Evolutionary conservation across 2,329 filamentous ascomycete species (phyloP).

Genomic region (Davidsoniella eucalypti): DNA sequence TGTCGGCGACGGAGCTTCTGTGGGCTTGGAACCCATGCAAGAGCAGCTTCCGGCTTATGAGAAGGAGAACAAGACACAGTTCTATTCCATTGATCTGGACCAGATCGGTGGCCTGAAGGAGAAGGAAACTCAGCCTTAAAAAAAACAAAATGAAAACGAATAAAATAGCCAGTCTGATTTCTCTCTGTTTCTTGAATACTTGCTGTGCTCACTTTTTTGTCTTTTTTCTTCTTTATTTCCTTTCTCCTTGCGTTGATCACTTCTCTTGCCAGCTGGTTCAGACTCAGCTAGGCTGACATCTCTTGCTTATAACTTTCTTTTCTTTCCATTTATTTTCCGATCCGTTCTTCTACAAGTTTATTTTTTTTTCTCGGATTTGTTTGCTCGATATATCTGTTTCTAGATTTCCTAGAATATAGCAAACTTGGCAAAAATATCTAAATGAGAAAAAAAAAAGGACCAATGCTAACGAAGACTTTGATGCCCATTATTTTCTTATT

Average conservation of each 20-base stretch:
- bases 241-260: background rate
- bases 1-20: conserved; percentile 61
- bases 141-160: background rate
- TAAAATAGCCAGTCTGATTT: background rate
- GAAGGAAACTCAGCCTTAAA: conserved; percentile 40
- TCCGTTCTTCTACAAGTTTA: background rate
- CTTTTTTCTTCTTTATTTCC: background rate
- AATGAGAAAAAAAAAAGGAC: too few species aligned
- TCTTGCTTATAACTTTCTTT: background rate
- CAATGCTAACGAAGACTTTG: too few species aligned
- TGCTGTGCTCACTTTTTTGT: conserved; percentile 1
- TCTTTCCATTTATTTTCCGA: background rate
- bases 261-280: background rate
- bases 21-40: conserved; percentile 77
- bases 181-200: conserved; percentile 3
- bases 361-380: conserved; percentile 9
- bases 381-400: background rate
- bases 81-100: conserved; percentile 89
- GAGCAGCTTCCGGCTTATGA: conserved; percentile 80
- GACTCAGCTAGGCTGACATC: background rate
- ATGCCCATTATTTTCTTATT: too few species aligned
- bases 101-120: conserved; percentile 88
- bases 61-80: conserved; percentile 60
- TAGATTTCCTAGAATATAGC: too few species aligned
- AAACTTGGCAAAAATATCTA: too few species aligned